phyloP scores from a whole-genome alignment of 2,329 filamentous ascomycete genomes.

The Xylaria sp. region DNA sequence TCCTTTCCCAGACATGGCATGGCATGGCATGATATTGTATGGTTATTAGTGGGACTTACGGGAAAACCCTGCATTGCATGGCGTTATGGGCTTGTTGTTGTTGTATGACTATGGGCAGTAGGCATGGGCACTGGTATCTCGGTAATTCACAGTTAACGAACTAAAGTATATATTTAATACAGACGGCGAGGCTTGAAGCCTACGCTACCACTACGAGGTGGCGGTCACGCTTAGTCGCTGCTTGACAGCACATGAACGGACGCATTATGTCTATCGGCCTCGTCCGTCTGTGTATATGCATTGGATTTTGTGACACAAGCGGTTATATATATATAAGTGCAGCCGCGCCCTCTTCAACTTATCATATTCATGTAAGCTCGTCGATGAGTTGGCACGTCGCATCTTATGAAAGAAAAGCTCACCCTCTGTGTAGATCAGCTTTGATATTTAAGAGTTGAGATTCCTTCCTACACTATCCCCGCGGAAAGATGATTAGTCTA shows the following conservation, averaged over 20 bases:
- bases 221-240: background rate
- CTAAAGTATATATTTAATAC: constrained; percentile 27
- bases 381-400: no score
- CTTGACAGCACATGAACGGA: background rate
- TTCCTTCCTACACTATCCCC: no score
- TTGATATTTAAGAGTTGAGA: no score
- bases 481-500: no score
- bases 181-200: constrained; percentile 11
- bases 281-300: background rate
- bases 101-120: constrained; percentile 36
- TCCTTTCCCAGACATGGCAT: background rate
- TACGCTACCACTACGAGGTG: background rate
- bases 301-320: no score
- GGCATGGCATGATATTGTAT: constrained; percentile 26
- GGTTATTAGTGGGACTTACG: constrained; percentile 32
- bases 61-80: constrained; percentile 37
- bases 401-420: no score
- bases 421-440: no score
- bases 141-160: constrained; percentile 12
- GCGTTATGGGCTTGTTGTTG: constrained; percentile 35
- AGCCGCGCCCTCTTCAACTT: background rate
- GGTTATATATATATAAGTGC: no score
- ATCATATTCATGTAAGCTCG: no score
- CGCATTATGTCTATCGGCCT: background rate
- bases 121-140: background rate